Evolutionary conservation across 768 basidiomycete species (phyloP).

Genomic region (Boletus rubescentipes): DNA sequence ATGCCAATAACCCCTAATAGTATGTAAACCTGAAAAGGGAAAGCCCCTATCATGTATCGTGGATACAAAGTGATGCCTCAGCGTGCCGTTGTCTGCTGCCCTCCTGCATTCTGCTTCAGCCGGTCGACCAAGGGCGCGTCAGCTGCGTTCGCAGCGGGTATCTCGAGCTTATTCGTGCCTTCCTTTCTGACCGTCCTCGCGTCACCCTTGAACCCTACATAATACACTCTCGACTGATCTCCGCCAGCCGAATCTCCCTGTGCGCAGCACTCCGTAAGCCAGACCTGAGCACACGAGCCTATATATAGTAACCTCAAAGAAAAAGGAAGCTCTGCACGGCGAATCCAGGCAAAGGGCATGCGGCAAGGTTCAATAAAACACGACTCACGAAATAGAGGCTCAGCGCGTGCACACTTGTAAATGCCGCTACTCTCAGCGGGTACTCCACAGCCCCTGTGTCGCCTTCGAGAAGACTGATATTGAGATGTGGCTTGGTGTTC

Average conservation of each 20-base stretch:
- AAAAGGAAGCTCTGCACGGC: background rate
- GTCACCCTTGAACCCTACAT: conserved; percentile 83
- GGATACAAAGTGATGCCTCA: conserved; percentile 18
- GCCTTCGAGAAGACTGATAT: conserved; percentile 70
- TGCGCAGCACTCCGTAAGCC: conserved; percentile 12
- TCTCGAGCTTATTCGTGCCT: conserved; percentile 60
- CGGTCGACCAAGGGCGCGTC: conserved; percentile 69
- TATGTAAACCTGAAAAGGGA: background rate
- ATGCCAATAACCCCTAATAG: background rate
- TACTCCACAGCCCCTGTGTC: conserved; percentile 72
- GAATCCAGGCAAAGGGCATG: conserved; percentile 18
- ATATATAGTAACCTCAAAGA: conserved; percentile 25
- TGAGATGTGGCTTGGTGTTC: conserved; percentile 62
- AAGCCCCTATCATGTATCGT: conserved; percentile 9
- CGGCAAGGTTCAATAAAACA: conserved; percentile 8
- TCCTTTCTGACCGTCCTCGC: conserved; percentile 53
- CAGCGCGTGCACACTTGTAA: conserved; percentile 69
- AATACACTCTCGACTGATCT: conserved; percentile 68
- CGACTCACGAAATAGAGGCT: conserved; percentile 78
- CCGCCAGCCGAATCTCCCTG: conserved; percentile 70
- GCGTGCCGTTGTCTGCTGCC: conserved; percentile 63
- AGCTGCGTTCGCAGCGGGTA: conserved; percentile 78
- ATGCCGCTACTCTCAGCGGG: conserved; percentile 72
- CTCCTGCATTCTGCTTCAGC: conserved; percentile 53
- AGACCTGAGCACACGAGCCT: conserved; percentile 5